Conservation (phyloP, 2,329 filamentous ascomycete genomes). For the Lizonia empirigonia region DNA sequence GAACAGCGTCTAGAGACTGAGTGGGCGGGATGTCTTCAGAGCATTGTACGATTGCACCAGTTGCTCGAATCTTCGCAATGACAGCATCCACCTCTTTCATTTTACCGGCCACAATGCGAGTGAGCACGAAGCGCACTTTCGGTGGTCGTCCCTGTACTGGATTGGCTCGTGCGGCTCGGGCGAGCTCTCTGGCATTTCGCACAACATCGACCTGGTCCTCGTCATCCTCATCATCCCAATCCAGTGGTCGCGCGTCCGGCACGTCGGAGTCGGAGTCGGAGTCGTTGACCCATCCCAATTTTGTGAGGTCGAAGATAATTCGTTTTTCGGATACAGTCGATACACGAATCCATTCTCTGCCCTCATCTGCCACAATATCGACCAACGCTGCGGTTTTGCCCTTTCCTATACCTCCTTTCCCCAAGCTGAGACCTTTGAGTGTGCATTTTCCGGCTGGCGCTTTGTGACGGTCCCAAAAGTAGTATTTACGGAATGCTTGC, state of each 20-base stretch:
- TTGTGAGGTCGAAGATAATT: slow-evolving; percentile 70
- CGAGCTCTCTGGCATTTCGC: slow-evolving; percentile 64
- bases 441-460: slow-evolving; percentile 28
- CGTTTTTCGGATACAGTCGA: slow-evolving; percentile 68
- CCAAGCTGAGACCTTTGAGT: slow-evolving; percentile 30
- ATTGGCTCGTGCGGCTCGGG: slow-evolving; percentile 61
- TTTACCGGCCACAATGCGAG: slow-evolving; percentile 60
- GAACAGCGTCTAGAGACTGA: slow-evolving; percentile 30
- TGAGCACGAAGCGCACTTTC: slow-evolving; percentile 64
- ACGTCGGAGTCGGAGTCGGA: slow-evolving; percentile 54
- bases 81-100: slow-evolving; percentile 62
- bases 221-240: slow-evolving; percentile 57
- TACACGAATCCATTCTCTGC: slow-evolving; percentile 71
- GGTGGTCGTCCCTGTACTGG: slow-evolving; percentile 66
- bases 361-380: slow-evolving; percentile 68
- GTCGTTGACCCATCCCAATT: slow-evolving; percentile 64
- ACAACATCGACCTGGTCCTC: slow-evolving; percentile 62
- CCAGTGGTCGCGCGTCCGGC: slow-evolving; percentile 12
- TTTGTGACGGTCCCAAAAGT: slow-evolving; percentile 38
- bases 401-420: slow-evolving; percentile 47
- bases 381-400: slow-evolving; percentile 61
- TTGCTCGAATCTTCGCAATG: slow-evolving; percentile 60
- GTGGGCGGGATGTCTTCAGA: slow-evolving; percentile 34
- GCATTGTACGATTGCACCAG: slow-evolving; percentile 50
- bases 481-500: slow-evolving; percentile 57